phyloP scores from a whole-genome alignment of 2,329 filamentous ascomycete genomes.

The Chaetoscypha palmicola region DNA sequence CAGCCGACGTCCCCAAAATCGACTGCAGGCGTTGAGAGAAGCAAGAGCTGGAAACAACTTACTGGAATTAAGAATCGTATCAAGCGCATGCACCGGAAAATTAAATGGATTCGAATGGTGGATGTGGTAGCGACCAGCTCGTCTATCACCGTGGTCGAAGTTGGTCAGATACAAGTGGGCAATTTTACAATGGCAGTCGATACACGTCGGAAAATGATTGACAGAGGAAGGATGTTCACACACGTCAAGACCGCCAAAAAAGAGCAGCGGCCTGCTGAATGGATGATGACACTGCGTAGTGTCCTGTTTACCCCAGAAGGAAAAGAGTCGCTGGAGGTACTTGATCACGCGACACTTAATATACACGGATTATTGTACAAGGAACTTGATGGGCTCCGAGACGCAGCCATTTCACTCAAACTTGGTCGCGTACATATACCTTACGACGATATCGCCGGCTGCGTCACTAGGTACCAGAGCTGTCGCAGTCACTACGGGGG shows the following conservation, averaged over 20 bases:
- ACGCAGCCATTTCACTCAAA: constrained; percentile 86
- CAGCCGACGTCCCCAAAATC: constrained; percentile 19
- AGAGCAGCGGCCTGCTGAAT: constrained; percentile 75
- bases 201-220: constrained; percentile 84
- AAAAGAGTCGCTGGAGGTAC: constrained; percentile 73
- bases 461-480: constrained; percentile 49
- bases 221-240: constrained; percentile 82
- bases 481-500: constrained; percentile 30
- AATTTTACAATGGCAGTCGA: constrained; percentile 82
- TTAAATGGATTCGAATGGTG: constrained; percentile 83
- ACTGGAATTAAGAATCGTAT: constrained; percentile 75
- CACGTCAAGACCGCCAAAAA: constrained; percentile 60
- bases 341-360: constrained; percentile 84
- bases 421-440: constrained; percentile 85
- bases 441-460: constrained; percentile 73
- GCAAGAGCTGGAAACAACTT: constrained; percentile 73
- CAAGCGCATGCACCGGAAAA: constrained; percentile 77
- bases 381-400: constrained; percentile 76
- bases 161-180: constrained; percentile 79
- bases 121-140: constrained; percentile 82
- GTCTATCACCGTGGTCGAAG: constrained; percentile 67
- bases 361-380: constrained; percentile 87
- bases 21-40: constrained; percentile 39
- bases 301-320: constrained; percentile 84
- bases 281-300: constrained; percentile 81